These are phyloP conservation scores for Peronospora belbahrii DNA, from an alignment of 352 stramenopile species.

Conservation along the genomic window DNA sequence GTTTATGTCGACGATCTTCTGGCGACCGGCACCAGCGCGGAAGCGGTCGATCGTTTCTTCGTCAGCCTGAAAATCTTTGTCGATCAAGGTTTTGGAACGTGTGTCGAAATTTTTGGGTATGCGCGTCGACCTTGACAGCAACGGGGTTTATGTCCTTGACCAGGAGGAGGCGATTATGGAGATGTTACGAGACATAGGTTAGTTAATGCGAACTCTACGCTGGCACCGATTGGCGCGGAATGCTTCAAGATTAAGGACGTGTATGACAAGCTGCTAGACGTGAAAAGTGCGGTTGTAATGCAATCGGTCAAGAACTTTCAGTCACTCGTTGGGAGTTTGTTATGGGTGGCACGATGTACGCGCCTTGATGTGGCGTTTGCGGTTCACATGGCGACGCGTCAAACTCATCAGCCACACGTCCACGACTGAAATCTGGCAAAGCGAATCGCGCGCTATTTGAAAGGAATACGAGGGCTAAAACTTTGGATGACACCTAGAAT, in stretches of 20 bases:
- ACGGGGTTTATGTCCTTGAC: neutral
- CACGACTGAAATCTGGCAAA: too few relatives aligned
- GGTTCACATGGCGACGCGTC: too few relatives aligned
- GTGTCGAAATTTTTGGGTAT: conserved; percentile 28
- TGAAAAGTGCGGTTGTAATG: neutral
- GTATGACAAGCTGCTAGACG: neutral
- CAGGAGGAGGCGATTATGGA: neutral
- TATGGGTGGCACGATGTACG: too few relatives aligned
- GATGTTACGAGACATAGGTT: neutral
- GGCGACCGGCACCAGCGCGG: neutral
- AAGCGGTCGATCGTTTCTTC: conserved; percentile 1
- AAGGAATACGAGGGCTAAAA: too few relatives aligned
- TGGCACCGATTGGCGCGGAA: neutral
- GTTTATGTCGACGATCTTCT: conserved; percentile 30
- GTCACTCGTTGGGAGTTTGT: neutral
- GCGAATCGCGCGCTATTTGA: too few relatives aligned
- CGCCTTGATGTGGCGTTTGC: too few relatives aligned
- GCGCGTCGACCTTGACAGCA: neutral
- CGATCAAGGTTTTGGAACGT: conserved; percentile 21
- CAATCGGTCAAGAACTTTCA: neutral
- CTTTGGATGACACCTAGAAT: too few relatives aligned
- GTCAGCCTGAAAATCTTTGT: too few relatives aligned
- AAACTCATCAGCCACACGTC: too few relatives aligned
- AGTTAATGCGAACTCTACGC: neutral
- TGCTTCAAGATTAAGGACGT: neutral